Evolutionary conservation across 176 grass and related monocot genomes (phyloP).

Genomic region (Melocanna baccifera): DNA sequence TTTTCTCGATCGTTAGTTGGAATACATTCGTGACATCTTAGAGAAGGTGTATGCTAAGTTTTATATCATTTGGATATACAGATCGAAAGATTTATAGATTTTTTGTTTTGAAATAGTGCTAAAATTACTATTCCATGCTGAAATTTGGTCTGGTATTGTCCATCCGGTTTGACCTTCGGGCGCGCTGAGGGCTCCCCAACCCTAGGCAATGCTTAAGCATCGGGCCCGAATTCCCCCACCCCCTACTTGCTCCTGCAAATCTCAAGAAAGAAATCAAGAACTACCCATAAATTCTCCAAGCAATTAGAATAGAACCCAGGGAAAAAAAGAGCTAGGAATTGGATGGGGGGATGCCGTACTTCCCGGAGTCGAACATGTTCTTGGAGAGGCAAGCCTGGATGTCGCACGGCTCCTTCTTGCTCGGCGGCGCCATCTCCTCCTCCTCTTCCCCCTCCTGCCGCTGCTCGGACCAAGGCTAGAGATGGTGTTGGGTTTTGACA

Average conservation of each 20-base stretch:
- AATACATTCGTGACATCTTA: too few species aligned
- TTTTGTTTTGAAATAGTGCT: too few species aligned
- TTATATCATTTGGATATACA: too few species aligned
- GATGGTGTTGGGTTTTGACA: neutral
- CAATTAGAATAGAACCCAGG: neutral
- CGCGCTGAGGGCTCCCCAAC: neutral
- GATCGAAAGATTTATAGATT: too few species aligned
- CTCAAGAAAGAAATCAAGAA: neutral
- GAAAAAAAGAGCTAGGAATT: neutral
- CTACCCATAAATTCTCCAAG: neutral
- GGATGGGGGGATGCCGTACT: slow-evolving; percentile 3
- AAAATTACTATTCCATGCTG: too few species aligned
- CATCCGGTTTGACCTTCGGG: too few species aligned
- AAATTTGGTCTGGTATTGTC: too few species aligned
- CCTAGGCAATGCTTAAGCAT: neutral
- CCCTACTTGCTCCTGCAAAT: neutral
- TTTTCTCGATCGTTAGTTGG: too few species aligned
- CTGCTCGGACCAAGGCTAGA: neutral
- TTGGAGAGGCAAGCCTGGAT: slow-evolving; percentile 93
- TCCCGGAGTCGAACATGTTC: slow-evolving; percentile 82
- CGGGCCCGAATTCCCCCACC: neutral
- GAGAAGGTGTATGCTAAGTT: too few species aligned
- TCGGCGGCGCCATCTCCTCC: slow-evolving; percentile 58
- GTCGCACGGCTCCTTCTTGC: slow-evolving; percentile 88
- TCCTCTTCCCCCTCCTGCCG: neutral